Evolutionary conservation across 2,329 filamentous ascomycete species (phyloP), one percentile per base, ranked within the genome.

Genomic region (Fusarium nematophilum): DNA sequence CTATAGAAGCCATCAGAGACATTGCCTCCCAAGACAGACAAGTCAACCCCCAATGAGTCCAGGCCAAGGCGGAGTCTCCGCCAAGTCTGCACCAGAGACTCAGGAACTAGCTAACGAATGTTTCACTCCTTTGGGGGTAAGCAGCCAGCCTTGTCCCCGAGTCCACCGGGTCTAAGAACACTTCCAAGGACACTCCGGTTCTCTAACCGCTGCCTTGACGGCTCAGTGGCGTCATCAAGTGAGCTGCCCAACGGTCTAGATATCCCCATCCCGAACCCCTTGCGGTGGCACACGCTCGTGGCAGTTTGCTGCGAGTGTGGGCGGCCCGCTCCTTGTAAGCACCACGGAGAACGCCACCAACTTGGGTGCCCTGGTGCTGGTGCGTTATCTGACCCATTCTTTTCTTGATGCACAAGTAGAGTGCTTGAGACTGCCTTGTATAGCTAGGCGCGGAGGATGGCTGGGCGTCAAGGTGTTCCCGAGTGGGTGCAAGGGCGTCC

Each of bases 271-370:
- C 31, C 23, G 23, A 47, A 6, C 23, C 43, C 21, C 23, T 13
- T 37, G 25, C n/a, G n/a, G n/a, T n/a, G n/a, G n/a, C n/a, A n/a
- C n/a, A n/a, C n/a, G n/a, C n/a, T n/a, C n/a, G n/a, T n/a, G 5
- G 15, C 10, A n/a, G 10, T 17, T 21, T 27, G 15, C 37, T 46
- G 43, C 15, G 23, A 36, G 15, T 23, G 31, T 23, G 23, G 43
- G 23, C 43, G 44, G 44, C 44, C 44, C 44, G 44, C 36, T 38
- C 44, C 31, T 38, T 36, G 30, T n/a, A n/a, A 33, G 15, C 15
- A 10, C 15, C 15, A 21, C 37, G 31, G 29, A 25, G 17, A 25
- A 21, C 31, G 31, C 44, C 33, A 47, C 25, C 11, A 37, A 18
- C 43, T 27, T n/a, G n/a, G n/a, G n/a, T n/a, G n/a, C n/a, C n/a